phyloP scores from a whole-genome alignment of 2,329 filamentous ascomycete genomes.

The Madurella mycetomatis region DNA sequence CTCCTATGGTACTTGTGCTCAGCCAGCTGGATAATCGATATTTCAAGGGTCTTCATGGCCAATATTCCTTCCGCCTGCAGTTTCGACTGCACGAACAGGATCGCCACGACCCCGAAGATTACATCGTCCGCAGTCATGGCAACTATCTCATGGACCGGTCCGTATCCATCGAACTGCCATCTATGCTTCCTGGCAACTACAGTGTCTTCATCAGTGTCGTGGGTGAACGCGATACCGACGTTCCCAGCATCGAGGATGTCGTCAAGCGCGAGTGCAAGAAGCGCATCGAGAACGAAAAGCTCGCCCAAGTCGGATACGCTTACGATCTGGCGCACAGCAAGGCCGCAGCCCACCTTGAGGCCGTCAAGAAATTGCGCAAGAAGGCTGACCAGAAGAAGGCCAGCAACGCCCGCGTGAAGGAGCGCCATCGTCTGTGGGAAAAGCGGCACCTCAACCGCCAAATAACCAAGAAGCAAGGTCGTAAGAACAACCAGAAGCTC shows the following conservation, averaged over 20 bases:
- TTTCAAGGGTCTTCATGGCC: slow-evolving; percentile 53
- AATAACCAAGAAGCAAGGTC: slow-evolving; percentile 37
- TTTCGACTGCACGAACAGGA: slow-evolving; percentile 50
- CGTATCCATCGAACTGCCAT: slow-evolving; percentile 67
- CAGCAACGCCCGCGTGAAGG: slow-evolving; percentile 42
- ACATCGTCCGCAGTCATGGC: slow-evolving; percentile 51
- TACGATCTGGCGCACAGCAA: slow-evolving; percentile 69
- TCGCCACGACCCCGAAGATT: slow-evolving; percentile 43
- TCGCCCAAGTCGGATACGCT: slow-evolving; percentile 63
- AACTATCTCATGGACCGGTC: slow-evolving; percentile 63
- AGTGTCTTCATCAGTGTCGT: slow-evolving; percentile 71
- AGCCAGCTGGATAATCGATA: slow-evolving; percentile 56
- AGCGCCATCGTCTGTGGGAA: slow-evolving; percentile 36
- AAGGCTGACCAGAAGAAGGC: slow-evolving; percentile 45
- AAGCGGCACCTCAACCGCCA: slow-evolving; percentile 35
- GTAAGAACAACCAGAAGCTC: slow-evolving; percentile 41
- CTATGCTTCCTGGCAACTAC: slow-evolving; percentile 70
- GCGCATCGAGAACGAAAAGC: slow-evolving; percentile 69
- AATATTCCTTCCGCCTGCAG: slow-evolving; percentile 50
- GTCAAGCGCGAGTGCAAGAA: slow-evolving; percentile 60
- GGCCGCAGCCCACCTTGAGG: slow-evolving; percentile 32
- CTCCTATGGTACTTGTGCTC: slow-evolving; percentile 52
- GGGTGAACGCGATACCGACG: slow-evolving; percentile 53
- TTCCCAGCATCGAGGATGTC: slow-evolving; percentile 58
- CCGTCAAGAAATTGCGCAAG: slow-evolving; percentile 46